Conservation (phyloP, 345 rosid genomes). For the Eucalyptus virginea region DNA sequence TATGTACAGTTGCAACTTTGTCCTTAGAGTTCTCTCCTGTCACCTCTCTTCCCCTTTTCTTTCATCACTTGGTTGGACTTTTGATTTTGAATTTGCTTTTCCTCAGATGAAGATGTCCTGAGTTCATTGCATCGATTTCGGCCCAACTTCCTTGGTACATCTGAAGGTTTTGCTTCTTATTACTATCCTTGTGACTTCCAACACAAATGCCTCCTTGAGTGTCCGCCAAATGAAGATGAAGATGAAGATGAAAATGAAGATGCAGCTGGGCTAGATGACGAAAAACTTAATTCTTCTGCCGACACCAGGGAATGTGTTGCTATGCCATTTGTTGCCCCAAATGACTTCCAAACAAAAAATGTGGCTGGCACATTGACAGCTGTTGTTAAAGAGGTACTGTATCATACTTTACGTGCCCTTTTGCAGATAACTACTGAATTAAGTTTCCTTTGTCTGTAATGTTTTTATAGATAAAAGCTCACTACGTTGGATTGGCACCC, state of each 20-base stretch:
- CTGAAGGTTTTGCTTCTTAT: constrained; percentile 45
- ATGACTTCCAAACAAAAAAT: constrained; percentile 33
- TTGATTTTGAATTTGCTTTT: not conserved
- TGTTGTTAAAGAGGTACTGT: constrained; percentile 60
- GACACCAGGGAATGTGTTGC: constrained; percentile 38
- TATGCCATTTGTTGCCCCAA: constrained; percentile 53
- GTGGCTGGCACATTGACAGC: constrained; percentile 33
- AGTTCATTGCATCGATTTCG: constrained; percentile 61
- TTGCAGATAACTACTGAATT: not conserved
- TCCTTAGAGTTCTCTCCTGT: not conserved
- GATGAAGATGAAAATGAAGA: not conserved
- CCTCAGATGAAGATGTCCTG: constrained; percentile 74
- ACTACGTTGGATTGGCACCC: constrained; percentile 6
- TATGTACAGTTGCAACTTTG: constrained; percentile 37
- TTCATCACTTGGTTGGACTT: not conserved
- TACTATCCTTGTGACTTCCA: constrained; percentile 47
- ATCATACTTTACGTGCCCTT: not conserved
- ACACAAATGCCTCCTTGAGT: constrained; percentile 55
- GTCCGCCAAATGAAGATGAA: constrained; percentile 20
- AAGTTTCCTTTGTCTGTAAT: not conserved
- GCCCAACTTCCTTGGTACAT: constrained; percentile 42
- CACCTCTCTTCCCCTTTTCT: not conserved
- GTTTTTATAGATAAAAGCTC: constrained; percentile 44
- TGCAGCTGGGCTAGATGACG: constrained; percentile 21
- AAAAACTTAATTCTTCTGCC: constrained; percentile 17